Base-by-base conservation (phyloP, 1,139 yeast species). In the Magnusiomyces ingens region DNA sequence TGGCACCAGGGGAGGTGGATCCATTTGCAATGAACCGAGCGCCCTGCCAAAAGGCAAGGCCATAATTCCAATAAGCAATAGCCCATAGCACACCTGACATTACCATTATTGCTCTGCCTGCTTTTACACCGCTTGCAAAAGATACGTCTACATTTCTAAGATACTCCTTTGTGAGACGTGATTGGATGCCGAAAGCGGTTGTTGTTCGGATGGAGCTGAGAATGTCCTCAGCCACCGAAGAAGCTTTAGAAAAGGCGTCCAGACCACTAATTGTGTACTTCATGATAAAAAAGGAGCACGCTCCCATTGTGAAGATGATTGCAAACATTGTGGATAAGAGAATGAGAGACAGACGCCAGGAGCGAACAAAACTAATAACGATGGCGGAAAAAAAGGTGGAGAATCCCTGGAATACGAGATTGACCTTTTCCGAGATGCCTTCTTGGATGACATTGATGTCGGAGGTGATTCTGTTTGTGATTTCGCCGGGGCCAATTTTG, bases 341-440 rank as follows among this genome's bases (percentile, higher is more conserved):
- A 52, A 74, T 71, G 37, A 68, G 58, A 2, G 77, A 68, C 42
- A 74, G 65, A 57, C 67, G 68, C 72, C 75, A 71, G 42, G 71
- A 68, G 52, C 67, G 66, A 45, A 68, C 63, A 54, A 73, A 72
- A 1, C 74, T 74, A 56, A 74, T 70, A 21, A 69, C 67, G 45
- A 74, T 60, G 13, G 77, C 73, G 19, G 75, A 64, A 38, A 74
- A 60, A 58, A 74, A 72, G 0, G 75, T 67, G 12, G 74, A 63
- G 2, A 71, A 51, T 26, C 74, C 75, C 35, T 67, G 63, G 17
- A 70, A 58, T 48, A 73, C 68, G 49, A 71, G 62, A 15, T 75
- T 77, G n/a, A 72, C 67, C 61, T 74, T 74, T 59, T 74, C 77
- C 22, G 75, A 69, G 50, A 74, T 73, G 41, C 76, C 77, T 45